A percentile compares a stretch with the other conserved stretches of the same genome.
Conservation (phyloP, 805 yeast species). For the Yarrowia divulgata region DNA sequence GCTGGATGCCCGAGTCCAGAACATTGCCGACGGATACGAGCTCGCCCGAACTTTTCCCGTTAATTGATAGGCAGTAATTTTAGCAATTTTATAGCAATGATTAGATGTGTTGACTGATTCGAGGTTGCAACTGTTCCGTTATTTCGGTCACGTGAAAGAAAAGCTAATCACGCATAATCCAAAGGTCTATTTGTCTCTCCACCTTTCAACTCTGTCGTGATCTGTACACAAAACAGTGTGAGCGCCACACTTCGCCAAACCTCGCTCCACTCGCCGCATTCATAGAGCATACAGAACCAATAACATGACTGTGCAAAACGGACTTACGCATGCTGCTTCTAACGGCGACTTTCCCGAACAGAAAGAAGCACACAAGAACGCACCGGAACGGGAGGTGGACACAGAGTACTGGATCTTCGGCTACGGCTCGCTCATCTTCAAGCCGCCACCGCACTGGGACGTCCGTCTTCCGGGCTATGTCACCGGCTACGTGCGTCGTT, state of each 20-base stretch:
- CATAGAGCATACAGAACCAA: constrained; percentile 4
- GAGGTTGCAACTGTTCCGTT: too few relatives aligned
- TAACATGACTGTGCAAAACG: neutral
- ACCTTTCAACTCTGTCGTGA: constrained; percentile 28
- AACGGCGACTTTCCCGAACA: constrained; percentile 10
- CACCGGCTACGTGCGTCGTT: constrained; percentile 77
- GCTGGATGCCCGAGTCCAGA: constrained; percentile 87
- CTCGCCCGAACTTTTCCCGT: constrained; percentile 54
- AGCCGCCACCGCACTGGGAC: constrained; percentile 80
- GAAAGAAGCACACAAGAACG: neutral
- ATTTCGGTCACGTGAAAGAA: neutral
- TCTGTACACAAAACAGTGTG: constrained; percentile 20
- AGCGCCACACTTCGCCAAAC: constrained; percentile 17
- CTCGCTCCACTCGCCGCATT: constrained; percentile 3
- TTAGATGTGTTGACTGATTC: neutral
- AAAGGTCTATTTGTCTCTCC: constrained; percentile 25
- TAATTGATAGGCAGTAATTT: neutral
- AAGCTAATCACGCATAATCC: constrained; percentile 39
- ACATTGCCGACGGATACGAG: constrained; percentile 80
- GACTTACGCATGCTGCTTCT: neutral
- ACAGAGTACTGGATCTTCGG: constrained; percentile 75
- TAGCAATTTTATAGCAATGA: neutral
- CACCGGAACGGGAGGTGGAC: neutral
- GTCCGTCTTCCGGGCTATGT: constrained; percentile 74
- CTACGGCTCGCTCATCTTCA: constrained; percentile 86